Base-by-base conservation (phyloP, 2,329 filamentous ascomycete genomes). In the Juglanconis sp. region DNA sequence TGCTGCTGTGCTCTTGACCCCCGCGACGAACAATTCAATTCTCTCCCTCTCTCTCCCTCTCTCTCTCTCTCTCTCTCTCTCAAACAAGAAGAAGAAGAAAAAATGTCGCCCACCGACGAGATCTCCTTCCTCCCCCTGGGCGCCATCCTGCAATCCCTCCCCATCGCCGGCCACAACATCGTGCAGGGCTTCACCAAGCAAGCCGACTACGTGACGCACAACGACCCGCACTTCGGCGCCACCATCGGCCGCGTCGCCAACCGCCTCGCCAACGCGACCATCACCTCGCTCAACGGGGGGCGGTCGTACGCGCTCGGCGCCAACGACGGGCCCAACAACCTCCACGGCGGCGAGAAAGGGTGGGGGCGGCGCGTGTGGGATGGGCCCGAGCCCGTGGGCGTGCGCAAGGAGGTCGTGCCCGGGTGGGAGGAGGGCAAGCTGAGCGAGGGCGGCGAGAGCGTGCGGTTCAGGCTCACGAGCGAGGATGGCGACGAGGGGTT, bases 161-260 rank as follows among this genome's bases (percentile, higher is more conserved):
- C 81, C 52, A 84, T 98, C 67, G 89, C 83, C 62, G 89, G 86
- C 65, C 79, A 85, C 71, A 95, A 97, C 78, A 95, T 99, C 66
- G 93, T 97, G 30, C 90, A 95, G 67, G 87, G 88, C 56, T 97
- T 97, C 77, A 85, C 90, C 17, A 87, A 82, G 13, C 84, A 89
- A 56, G 85, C 89, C 49, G 84, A 88, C 63, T 97, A 97, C 77
- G 83, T 83, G 65, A 77, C 85, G 67, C 79, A 93, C 79, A 94
- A 95, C 77, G 78, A 75, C 10, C 87, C 91, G 1, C 93, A 87
- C 79, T 98, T 96, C 71, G 94, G 95, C 65, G 93, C 94, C 73
- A 98, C 92, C 49, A 96, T 98, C 72, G 95, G 95, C 58, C 90
- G 87, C 57, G 79, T 87, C 24, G 86, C 92, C 63, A 98, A 98